Evolutionary conservation across 2,329 filamentous ascomycete genomes (phyloP).

Genomic region (Bipolaris victoriae): DNA sequence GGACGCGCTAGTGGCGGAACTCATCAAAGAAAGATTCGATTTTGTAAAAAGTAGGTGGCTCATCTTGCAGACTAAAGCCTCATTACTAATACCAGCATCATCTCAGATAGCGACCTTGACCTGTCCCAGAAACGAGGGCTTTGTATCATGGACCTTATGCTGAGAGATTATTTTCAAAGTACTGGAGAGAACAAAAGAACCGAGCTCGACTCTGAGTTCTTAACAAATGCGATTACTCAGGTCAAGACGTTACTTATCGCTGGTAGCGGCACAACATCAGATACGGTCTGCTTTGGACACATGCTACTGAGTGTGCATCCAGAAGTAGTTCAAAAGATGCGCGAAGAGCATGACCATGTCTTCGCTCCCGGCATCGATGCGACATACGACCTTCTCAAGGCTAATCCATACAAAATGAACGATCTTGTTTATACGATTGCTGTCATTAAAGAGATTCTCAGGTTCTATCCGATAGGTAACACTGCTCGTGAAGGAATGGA

Average conservation of each 20-base stretch:
- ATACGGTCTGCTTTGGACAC: slow-evolving; percentile 37
- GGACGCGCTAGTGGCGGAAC: slow-evolving; percentile 41
- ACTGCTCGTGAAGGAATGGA: slow-evolving; percentile 51
- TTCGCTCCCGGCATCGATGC: slow-evolving; percentile 53
- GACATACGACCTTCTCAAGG: slow-evolving; percentile 49
- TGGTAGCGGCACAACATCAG: slow-evolving; percentile 53
- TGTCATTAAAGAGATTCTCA: slow-evolving; percentile 61
- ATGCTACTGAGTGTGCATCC: slow-evolving; percentile 42
- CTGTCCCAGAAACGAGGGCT: slow-evolving; percentile 45
- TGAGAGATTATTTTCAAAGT: slow-evolving; percentile 37
- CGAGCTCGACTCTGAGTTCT: slow-evolving; percentile 43
- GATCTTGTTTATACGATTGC: slow-evolving; percentile 59
- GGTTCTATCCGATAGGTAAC: slow-evolving; percentile 59
- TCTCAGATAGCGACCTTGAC: slow-evolving; percentile 37
- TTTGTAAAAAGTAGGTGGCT: slow-evolving; percentile 16
- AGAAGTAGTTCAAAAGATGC: slow-evolving; percentile 38
- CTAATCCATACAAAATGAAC: slow-evolving; percentile 57
- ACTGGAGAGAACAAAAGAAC: slow-evolving; percentile 20
- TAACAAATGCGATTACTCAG: slow-evolving; percentile 44
- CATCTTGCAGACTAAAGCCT: neutral
- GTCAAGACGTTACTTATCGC: slow-evolving; percentile 53
- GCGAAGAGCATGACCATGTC: slow-evolving; percentile 60
- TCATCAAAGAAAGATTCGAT: slow-evolving; percentile 48
- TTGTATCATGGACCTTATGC: slow-evolving; percentile 44
- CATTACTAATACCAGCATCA: neutral